Evolutionary conservation across 805 yeast genomes (phyloP).

Genomic region (Cyberlindnera euphorbiae): DNA sequence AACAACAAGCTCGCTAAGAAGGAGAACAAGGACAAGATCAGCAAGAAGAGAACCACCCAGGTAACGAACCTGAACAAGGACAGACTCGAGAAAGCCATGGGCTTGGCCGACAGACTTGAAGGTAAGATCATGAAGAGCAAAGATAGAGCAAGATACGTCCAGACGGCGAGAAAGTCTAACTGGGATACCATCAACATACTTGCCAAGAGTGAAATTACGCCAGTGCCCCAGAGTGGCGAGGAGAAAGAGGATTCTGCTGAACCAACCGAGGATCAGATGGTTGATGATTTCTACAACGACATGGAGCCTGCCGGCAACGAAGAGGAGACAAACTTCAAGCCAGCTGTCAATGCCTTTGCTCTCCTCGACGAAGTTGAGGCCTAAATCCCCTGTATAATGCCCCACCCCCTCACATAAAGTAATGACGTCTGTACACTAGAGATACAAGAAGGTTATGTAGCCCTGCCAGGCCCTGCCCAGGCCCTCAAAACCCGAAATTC

Average conservation of each 20-base stretch:
- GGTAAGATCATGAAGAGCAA: slow-evolving; percentile 63
- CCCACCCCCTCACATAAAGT: too few species aligned
- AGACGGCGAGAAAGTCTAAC: slow-evolving; percentile 57
- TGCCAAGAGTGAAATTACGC: slow-evolving; percentile 24
- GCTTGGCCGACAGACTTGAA: slow-evolving; percentile 49
- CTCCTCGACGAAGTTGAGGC: slow-evolving; percentile 30
- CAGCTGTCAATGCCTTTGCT: slow-evolving; percentile 25
- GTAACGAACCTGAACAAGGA: slow-evolving; percentile 31
- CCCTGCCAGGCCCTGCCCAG: too few species aligned
- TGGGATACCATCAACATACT: slow-evolving; percentile 66
- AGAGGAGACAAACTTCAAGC: slow-evolving; percentile 1
- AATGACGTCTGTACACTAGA: too few species aligned
- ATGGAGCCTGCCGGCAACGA: too few species aligned
- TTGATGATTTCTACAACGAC: slow-evolving; percentile 22
- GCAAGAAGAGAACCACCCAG: slow-evolving; percentile 27
- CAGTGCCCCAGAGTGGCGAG: slow-evolving; percentile 19
- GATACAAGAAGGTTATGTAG: too few species aligned
- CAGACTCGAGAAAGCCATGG: slow-evolving; percentile 45
- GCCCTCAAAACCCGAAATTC: too few species aligned
- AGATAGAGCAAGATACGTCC: slow-evolving; percentile 57
- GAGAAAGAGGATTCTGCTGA: slow-evolving; percentile 18
- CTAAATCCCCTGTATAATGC: slow-evolving; percentile 2
- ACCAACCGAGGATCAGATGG: slow-evolving; percentile 15
- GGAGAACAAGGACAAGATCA: slow-evolving; percentile 23
- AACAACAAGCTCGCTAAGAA: slow-evolving; percentile 45